These are phyloP conservation scores for Cucurbita ficifolia DNA, from an alignment of 306 rosid genomes.

Conservation along the genomic window DNA sequence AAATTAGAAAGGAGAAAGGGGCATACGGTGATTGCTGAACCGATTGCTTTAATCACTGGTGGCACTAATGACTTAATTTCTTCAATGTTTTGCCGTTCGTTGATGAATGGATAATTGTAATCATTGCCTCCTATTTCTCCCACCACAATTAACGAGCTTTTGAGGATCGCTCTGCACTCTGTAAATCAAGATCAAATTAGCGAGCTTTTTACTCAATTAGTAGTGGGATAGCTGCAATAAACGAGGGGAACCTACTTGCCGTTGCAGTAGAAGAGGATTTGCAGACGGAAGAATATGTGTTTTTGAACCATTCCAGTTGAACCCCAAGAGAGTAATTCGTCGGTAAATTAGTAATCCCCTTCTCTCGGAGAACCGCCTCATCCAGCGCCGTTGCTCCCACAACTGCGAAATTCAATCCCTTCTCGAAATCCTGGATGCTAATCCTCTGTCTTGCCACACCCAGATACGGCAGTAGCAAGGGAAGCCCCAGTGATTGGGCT, in stretches of 20 bases:
- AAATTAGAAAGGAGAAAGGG: too few relatives aligned
- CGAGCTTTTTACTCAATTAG: too few relatives aligned
- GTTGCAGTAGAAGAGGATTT: conserved; percentile 8
- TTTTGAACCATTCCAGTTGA: conserved; percentile 42
- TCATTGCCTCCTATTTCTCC: conserved; percentile 68
- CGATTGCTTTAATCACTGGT: conserved; percentile 18
- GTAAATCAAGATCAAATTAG: neutral
- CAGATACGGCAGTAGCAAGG: conserved; percentile 22
- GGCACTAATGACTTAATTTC: conserved; percentile 25
- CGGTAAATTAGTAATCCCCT: neutral
- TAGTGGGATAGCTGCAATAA: too few relatives aligned
- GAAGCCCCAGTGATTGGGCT: conserved; percentile 39
- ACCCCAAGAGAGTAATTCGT: conserved; percentile 23
- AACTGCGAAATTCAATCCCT: conserved; percentile 27
- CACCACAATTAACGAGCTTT: conserved; percentile 24
- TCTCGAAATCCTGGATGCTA: too few relatives aligned
- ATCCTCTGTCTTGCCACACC: too few relatives aligned
- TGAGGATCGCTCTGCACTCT: conserved; percentile 24
- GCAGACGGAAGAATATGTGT: conserved; percentile 11
- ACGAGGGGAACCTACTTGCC: conserved; percentile 7
- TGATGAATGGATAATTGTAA: conserved; percentile 15
- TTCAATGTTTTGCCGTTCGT: neutral
- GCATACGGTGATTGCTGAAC: neutral
- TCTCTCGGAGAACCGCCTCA: conserved; percentile 12
- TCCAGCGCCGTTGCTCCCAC: conserved; percentile 45